Conservation (phyloP, 805 yeast species). For the Ogataea pignaliae region DNA sequence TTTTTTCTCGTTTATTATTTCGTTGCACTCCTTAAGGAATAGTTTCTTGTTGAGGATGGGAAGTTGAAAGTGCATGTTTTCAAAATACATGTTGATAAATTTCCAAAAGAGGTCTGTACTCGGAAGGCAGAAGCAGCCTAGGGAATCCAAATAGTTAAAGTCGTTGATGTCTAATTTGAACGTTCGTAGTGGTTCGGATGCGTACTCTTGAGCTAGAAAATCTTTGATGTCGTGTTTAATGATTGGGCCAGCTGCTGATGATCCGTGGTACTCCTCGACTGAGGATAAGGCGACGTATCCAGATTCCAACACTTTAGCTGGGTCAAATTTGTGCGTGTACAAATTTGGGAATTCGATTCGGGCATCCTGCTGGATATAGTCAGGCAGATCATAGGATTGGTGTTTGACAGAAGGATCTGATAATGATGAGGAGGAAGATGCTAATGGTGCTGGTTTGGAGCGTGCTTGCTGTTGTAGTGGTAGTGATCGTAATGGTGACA, state of each 20-base stretch:
- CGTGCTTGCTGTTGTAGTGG: no score
- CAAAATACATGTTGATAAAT: slow-evolving; percentile 58
- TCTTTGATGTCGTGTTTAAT: slow-evolving; percentile 28
- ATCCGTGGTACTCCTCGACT: slow-evolving; percentile 28
- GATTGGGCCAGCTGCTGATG: slow-evolving; percentile 29
- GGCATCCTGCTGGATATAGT: slow-evolving; percentile 21
- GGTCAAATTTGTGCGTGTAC: slow-evolving; percentile 20
- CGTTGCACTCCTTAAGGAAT: slow-evolving; percentile 44
- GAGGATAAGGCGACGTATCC: slow-evolving; percentile 12
- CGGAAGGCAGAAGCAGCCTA: slow-evolving; percentile 70
- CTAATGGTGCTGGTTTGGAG: not conserved
- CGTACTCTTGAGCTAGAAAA: slow-evolving; percentile 9
- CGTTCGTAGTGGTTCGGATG: slow-evolving; percentile 4
- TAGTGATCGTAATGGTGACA: no score
- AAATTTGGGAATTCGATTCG: slow-evolving; percentile 20
- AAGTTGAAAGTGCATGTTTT: slow-evolving; percentile 58
- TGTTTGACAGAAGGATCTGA: not conserved
- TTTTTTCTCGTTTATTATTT: not conserved
- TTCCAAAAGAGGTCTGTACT: slow-evolving; percentile 53
- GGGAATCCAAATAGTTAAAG: slow-evolving; percentile 15
- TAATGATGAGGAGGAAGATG: not conserved
- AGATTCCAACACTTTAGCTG: slow-evolving; percentile 13
- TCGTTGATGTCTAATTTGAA: slow-evolving; percentile 15
- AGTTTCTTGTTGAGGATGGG: slow-evolving; percentile 63
- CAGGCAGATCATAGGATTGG: slow-evolving; percentile 5